Conservation (phyloP, 1,139 yeast species). For the Saccharomycopsis phalli region DNA sequence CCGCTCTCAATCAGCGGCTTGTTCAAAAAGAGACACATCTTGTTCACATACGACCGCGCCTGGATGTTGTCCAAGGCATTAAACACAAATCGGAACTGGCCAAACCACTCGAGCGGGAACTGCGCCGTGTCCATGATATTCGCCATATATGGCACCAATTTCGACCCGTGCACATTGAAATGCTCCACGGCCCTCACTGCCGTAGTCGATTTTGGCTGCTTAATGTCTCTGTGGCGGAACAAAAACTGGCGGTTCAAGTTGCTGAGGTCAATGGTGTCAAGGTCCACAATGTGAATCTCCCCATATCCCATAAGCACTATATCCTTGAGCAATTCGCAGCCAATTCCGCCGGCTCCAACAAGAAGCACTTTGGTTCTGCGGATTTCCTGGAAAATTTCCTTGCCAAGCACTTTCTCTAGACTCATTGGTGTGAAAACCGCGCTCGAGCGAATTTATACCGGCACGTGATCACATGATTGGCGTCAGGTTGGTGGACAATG, state of each 20-base stretch:
- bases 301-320: conserved; percentile 77
- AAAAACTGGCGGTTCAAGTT: conserved; percentile 90
- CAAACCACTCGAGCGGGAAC: conserved; percentile 79
- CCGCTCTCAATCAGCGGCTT: conserved; percentile 89
- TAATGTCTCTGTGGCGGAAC: conserved; percentile 79
- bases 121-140: conserved; percentile 70
- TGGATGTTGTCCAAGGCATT: conserved; percentile 92
- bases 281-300: conserved; percentile 84
- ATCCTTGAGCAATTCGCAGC: conserved; percentile 88
- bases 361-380: conserved; percentile 55
- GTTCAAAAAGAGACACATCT: conserved; percentile 62
- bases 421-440: neutral
- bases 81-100: conserved; percentile 65
- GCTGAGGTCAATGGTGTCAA: conserved; percentile 88
- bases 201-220: conserved; percentile 72
- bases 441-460: no score
- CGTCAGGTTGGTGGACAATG: no score
- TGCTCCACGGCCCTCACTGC: conserved; percentile 74
- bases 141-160: conserved; percentile 74
- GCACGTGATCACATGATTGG: no score
- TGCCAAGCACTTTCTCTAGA: conserved; percentile 10
- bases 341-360: conserved; percentile 99
- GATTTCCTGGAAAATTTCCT: conserved; percentile 23
- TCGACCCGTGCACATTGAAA: conserved; percentile 64
- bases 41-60: conserved; percentile 85